Conservation (phyloP, 2,329 filamentous ascomycete genomes). For the Periglandula ipomoeae region DNA sequence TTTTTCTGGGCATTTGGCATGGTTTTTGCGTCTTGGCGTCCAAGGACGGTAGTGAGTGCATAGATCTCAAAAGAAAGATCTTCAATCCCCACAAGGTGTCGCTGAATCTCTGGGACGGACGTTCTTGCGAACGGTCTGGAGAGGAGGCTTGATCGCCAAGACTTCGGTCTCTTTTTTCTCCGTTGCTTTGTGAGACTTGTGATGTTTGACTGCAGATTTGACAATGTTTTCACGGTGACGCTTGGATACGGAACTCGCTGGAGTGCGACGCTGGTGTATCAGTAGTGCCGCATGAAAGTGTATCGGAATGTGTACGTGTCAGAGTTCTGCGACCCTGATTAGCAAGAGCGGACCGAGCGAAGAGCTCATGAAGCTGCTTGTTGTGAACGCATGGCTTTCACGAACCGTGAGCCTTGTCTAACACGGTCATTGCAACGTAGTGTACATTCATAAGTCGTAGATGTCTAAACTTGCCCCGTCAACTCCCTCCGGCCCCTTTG, state of each 20-base stretch:
- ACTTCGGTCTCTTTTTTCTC: slow-evolving; percentile 4
- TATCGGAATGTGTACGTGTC: too few species aligned
- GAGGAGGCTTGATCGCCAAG: slow-evolving; percentile 92
- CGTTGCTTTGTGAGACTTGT: background rate
- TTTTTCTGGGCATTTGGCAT: slow-evolving; percentile 35
- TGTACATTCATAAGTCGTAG: background rate
- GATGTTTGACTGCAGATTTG: background rate
- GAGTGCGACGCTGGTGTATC: too few species aligned
- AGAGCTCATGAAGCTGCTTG: background rate
- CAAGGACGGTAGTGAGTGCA: slow-evolving; percentile 47
- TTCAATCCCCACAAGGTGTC: slow-evolving; percentile 70
- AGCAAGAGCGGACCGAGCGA: too few species aligned
- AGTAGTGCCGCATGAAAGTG: too few species aligned
- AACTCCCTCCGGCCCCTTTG: slow-evolving; percentile 1
- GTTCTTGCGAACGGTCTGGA: too few species aligned
- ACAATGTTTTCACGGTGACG: background rate
- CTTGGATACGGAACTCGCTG: too few species aligned
- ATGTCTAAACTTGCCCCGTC: background rate
- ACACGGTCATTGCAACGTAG: background rate
- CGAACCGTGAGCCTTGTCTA: background rate
- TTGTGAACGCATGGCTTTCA: background rate
- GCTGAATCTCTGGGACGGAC: slow-evolving; percentile 61
- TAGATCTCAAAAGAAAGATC: slow-evolving; percentile 52
- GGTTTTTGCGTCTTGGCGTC: slow-evolving; percentile 43
- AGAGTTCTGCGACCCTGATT: too few species aligned